A percentile compares a stretch with the other conserved stretches of the same genome.
These are phyloP conservation scores for Rutstroemia sp. DNA, from an alignment of 2,329 filamentous ascomycete genomes.

Conservation along the genomic window DNA sequence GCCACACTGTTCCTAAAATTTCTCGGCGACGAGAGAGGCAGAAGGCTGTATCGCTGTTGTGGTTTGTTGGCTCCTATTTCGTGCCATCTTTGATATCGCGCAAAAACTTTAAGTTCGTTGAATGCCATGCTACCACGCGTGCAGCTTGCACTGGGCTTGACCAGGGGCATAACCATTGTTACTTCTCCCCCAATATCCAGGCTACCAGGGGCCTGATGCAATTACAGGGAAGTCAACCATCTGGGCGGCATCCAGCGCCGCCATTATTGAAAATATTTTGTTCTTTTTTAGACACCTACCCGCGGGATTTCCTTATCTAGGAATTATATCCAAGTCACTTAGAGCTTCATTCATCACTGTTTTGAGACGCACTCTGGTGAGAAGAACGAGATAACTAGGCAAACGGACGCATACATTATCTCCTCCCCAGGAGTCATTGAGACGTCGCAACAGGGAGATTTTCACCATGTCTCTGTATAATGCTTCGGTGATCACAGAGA, in stretches of 20 bases:
- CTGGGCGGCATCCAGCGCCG: not conserved
- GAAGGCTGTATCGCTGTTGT: not conserved
- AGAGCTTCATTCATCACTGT: not conserved
- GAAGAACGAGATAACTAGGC: not conserved
- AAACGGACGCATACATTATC: not conserved
- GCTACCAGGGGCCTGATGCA: not conserved
- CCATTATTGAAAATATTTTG: not conserved
- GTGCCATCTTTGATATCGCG: not conserved
- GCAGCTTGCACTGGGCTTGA: too few species aligned
- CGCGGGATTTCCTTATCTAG: not conserved
- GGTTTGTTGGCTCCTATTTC: not conserved
- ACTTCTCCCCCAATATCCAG: too few species aligned
- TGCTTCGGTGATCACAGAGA: not conserved
- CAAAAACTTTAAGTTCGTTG: too few species aligned
- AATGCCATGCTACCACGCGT: too few species aligned
- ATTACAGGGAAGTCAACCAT: not conserved
- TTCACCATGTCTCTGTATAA: slow-evolving; percentile 2
- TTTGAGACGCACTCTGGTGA: not conserved
- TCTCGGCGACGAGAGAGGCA: too few species aligned
- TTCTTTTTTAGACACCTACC: not conserved
- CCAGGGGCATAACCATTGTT: too few species aligned
- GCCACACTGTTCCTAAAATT: too few species aligned
- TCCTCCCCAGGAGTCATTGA: too few species aligned
- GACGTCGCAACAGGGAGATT: too few species aligned
- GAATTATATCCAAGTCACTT: not conserved